Evolutionary conservation across 331 rosid genomes (phyloP).

Genomic region (Dryas integrifolia): DNA sequence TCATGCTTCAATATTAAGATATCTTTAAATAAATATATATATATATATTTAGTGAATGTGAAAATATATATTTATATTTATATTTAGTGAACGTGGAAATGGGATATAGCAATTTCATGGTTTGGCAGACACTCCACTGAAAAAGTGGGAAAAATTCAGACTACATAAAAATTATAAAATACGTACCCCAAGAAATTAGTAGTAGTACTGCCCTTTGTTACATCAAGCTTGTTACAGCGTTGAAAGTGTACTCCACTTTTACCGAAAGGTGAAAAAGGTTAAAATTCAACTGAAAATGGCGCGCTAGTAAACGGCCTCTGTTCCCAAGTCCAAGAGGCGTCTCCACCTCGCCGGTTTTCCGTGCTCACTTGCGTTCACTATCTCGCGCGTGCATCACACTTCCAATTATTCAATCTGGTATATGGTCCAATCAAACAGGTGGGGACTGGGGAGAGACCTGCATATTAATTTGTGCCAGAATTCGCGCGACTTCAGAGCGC

Average conservation of each 20-base stretch:
- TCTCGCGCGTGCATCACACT: neutral
- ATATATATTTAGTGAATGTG: too few relatives aligned
- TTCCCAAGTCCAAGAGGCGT: conserved; percentile 10
- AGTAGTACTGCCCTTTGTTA: neutral
- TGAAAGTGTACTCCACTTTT: neutral
- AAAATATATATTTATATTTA: too few relatives aligned
- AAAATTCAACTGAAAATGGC: conserved; percentile 6
- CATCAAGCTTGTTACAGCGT: conserved; percentile 7
- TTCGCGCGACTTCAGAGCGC: neutral
- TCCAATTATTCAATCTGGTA: neutral
- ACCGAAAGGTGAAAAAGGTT: neutral
- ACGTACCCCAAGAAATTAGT: neutral
- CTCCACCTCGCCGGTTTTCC: conserved; percentile 15
- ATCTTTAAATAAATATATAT: too few relatives aligned
- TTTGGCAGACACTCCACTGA: too few relatives aligned
- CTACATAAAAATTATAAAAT: neutral
- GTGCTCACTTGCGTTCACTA: neutral
- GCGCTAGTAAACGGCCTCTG: conserved; percentile 10
- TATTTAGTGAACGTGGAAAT: too few relatives aligned
- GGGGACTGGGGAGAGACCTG: too few relatives aligned
- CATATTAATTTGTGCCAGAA: neutral
- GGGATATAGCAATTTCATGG: too few relatives aligned
- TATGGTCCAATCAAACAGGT: too few relatives aligned
- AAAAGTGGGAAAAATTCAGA: neutral
- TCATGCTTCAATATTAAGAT: too few relatives aligned